Evolutionary conservation across 495 filamentous ascomycete species (phyloP).

Genomic region (Collariella sp.): DNA sequence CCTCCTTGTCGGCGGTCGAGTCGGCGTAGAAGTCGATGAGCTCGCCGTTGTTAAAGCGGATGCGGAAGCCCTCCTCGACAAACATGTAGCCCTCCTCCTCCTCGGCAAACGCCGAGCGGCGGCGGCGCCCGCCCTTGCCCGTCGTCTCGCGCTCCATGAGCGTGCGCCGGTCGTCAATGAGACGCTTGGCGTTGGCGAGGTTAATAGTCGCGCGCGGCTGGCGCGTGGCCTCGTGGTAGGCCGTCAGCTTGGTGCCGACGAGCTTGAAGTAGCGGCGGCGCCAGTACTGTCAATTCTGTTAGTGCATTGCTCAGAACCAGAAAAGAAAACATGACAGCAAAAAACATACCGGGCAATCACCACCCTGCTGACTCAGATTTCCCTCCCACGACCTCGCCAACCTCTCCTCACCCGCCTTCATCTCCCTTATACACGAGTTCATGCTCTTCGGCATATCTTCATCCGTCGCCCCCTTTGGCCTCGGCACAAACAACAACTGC

Average conservation of each 20-base stretch:
- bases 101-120: conserved; percentile 92
- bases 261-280: conserved; percentile 96
- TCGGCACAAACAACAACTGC: conserved; percentile 88
- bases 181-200: conserved; percentile 80
- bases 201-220: conserved; percentile 97
- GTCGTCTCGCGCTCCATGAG: conserved; percentile 71
- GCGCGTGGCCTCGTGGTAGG: conserved; percentile 89
- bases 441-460: conserved; percentile 99
- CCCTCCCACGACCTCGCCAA: conserved; percentile 73
- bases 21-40: conserved; percentile 98
- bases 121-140: conserved; percentile 64
- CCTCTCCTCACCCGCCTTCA: conserved; percentile 75
- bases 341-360: conserved; percentile 86
- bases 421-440: conserved; percentile 84
- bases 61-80: conserved; percentile 96
- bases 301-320: not conserved
- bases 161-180: conserved; percentile 86
- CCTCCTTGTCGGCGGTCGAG: conserved; percentile 71
- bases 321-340: not conserved
- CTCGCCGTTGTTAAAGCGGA: conserved; percentile 95
- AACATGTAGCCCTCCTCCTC: conserved; percentile 99
- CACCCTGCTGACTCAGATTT: conserved; percentile 87
- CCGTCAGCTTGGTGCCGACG: conserved; percentile 80
- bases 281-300: conserved; percentile 61
- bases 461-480: conserved; percentile 77